Evolutionary conservation across 164 flowering plant species (phyloP), one percentile per base, ranked within the genome.

Genomic region (Taxillus chinensis): DNA sequence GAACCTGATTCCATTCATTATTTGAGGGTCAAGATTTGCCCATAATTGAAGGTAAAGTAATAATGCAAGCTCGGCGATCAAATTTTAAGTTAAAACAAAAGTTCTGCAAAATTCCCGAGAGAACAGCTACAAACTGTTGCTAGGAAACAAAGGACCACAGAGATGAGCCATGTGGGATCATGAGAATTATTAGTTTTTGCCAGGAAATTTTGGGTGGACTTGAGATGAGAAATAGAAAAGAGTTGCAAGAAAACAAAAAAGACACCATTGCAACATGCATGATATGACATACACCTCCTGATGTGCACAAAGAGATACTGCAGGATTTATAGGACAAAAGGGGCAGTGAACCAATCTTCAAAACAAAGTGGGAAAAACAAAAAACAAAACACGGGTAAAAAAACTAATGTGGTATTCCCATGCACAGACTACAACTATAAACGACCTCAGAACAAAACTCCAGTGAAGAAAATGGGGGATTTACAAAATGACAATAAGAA

Each of bases 361-460:
- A 52, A 48, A 13, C 27, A 17, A 40, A 64, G 67, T 27, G 27
- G 27, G 27, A 27, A 27, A 27, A 27, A 27, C 27, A 27, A 27
- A 27, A 27, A 27, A 27, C 27, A 27, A 27, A 27, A 27, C n/a
- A n/a, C n/a, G n/a, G n/a, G n/a, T n/a, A n/a, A 27, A 27, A 27
- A 27, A 27, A 27, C 60, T 64, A 17, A n/a, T 27, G 41, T 4
- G 12, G 51, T 59, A 41, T 40, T 72, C 68, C 68, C 68, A 68
- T 63, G 65, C 71, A 64, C 16, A 6, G 58, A 53, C 58, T 16
- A 10, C 50, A 64, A 64, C 71, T 60, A 64, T 48, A 48, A 48
- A 57, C 27, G 27, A 61, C 43, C 50, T 62, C 41, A 53, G 45
- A 40, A 5, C 16, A 41, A 55, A 42, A 68, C 39, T 39, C 52